These are phyloP conservation scores for Claviceps sorghi DNA, from an alignment of 2,329 filamentous ascomycete species.

Conservation along the genomic window DNA sequence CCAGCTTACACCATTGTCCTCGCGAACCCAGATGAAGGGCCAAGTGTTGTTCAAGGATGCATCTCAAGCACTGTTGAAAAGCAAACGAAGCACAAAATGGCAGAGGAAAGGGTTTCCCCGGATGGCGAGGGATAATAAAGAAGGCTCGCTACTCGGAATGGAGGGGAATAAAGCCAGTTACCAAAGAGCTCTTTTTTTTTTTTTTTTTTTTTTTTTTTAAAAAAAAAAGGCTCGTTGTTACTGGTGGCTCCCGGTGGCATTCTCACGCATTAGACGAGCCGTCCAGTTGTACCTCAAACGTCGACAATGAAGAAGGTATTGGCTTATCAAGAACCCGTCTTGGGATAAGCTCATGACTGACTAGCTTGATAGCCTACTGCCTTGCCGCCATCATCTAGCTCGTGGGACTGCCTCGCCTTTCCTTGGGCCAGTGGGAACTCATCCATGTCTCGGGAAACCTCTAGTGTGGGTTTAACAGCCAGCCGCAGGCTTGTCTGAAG, in stretches of 20 bases:
- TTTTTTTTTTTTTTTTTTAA: background rate
- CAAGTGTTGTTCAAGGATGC: background rate
- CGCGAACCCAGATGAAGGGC: background rate
- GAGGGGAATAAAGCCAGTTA: slow-evolving; percentile 2
- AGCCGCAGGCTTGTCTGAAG: slow-evolving; percentile 5
- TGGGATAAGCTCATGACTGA: slow-evolving; percentile 9
- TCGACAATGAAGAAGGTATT: slow-evolving; percentile 6
- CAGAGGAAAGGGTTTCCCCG: background rate
- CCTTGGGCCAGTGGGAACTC: slow-evolving; percentile 7
- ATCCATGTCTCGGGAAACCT: slow-evolving; percentile 15
- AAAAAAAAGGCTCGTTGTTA: background rate
- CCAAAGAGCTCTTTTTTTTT: background rate
- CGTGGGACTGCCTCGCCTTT: slow-evolving; percentile 3
- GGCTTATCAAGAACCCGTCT: slow-evolving; percentile 7
- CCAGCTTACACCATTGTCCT: slow-evolving; percentile 2
- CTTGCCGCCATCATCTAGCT: slow-evolving; percentile 6
- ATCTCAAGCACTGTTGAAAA: background rate
- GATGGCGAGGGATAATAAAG: slow-evolving; percentile 6
- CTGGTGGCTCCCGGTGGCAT: slow-evolving; percentile 3
- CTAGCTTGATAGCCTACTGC: slow-evolving; percentile 1
- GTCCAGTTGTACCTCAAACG: slow-evolving; percentile 1
- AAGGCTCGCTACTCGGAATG: slow-evolving; percentile 4
- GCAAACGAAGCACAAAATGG: background rate
- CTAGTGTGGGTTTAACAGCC: slow-evolving; percentile 7
- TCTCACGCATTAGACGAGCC: slow-evolving; percentile 2